Conservation (phyloP, 2,329 filamentous ascomycete genomes). For the Microsporum audouinii region DNA sequence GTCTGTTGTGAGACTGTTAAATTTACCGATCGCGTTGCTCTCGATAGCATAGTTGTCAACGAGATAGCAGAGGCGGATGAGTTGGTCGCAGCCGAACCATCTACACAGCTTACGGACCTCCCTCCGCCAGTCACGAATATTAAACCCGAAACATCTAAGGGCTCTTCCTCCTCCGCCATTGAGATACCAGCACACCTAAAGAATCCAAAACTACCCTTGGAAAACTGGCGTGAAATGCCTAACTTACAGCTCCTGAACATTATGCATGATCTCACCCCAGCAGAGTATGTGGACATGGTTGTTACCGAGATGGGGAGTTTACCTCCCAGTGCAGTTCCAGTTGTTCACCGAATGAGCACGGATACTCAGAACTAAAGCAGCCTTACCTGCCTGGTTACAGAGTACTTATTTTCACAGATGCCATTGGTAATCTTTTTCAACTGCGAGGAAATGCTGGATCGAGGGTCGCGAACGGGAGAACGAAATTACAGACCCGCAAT, state of each 20-base stretch:
- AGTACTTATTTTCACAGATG: not conserved
- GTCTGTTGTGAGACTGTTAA: slow-evolving; percentile 93
- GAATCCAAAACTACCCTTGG: slow-evolving; percentile 29
- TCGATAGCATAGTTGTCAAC: slow-evolving; percentile 88
- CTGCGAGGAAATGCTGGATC: not conserved
- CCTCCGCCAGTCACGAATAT: slow-evolving; percentile 21
- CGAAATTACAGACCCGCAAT: not conserved
- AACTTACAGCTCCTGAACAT: slow-evolving; percentile 57
- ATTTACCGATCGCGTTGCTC: slow-evolving; percentile 77
- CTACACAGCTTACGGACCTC: slow-evolving; percentile 10
- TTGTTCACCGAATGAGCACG: slow-evolving; percentile 51
- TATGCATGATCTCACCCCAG: slow-evolving; percentile 85
- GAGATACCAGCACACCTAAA: slow-evolving; percentile 10
- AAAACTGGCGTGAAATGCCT: slow-evolving; percentile 47
- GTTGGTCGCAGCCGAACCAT: slow-evolving; percentile 31
- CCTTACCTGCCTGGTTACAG: not conserved
- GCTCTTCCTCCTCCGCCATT: not conserved
- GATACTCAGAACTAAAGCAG: slow-evolving; percentile 16
- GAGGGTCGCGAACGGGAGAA: not conserved
- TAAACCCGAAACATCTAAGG: slow-evolving; percentile 19
- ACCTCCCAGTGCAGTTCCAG: slow-evolving; percentile 73
- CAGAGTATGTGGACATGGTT: slow-evolving; percentile 75
- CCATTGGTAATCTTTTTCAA: not conserved
- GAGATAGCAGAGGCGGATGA: slow-evolving; percentile 73
- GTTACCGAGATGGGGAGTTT: slow-evolving; percentile 84